Evolutionary conservation across 1,284 basidiomycete genomes (phyloP).

Genomic region (Cryptococcus jaspeensis): DNA sequence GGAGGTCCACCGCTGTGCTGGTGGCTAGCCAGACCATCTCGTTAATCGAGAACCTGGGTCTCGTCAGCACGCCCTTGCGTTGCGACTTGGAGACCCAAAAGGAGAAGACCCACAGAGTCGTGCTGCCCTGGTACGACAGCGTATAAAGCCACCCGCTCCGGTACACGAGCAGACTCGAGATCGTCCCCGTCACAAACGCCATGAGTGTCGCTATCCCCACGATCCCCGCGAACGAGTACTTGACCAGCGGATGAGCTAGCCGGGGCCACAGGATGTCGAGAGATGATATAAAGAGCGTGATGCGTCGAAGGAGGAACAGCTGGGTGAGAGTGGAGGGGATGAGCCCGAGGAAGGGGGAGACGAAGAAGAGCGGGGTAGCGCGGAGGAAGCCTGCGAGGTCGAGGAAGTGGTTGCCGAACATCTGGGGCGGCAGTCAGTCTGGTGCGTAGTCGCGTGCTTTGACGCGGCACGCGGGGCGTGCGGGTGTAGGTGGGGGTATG

Average conservation of each 20-base stretch:
- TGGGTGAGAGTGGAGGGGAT: slow-evolving; percentile 29
- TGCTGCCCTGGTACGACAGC: slow-evolving; percentile 4
- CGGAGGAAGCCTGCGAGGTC: slow-evolving; percentile 15
- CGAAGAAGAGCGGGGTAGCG: slow-evolving; percentile 21
- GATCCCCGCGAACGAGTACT: slow-evolving; percentile 8
- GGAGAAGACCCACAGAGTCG: not conserved
- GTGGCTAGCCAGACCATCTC: slow-evolving; percentile 22
- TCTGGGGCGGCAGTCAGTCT: slow-evolving; percentile 12
- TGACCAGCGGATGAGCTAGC: slow-evolving; percentile 13
- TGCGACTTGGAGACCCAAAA: not conserved
- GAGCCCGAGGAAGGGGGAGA: slow-evolving; percentile 30
- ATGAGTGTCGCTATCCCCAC: slow-evolving; percentile 10
- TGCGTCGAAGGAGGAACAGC: slow-evolving; percentile 26
- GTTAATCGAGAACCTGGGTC: not conserved
- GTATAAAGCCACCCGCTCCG: slow-evolving; percentile 1
- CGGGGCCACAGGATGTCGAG: slow-evolving; percentile 25
- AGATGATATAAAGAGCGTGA: slow-evolving; percentile 27
- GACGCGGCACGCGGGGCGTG: no score
- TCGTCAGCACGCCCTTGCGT: not conserved
- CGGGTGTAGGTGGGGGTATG: not conserved
- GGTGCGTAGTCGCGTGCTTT: not conserved
- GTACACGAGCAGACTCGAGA: slow-evolving; percentile 8
- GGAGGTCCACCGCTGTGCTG: slow-evolving; percentile 20
- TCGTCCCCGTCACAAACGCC: slow-evolving; percentile 7
- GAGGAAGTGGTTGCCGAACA: slow-evolving; percentile 27